Base-by-base conservation (phyloP, 1,284 basidiomycete species). In the Cutaneotrichosporon dermatis region DNA sequence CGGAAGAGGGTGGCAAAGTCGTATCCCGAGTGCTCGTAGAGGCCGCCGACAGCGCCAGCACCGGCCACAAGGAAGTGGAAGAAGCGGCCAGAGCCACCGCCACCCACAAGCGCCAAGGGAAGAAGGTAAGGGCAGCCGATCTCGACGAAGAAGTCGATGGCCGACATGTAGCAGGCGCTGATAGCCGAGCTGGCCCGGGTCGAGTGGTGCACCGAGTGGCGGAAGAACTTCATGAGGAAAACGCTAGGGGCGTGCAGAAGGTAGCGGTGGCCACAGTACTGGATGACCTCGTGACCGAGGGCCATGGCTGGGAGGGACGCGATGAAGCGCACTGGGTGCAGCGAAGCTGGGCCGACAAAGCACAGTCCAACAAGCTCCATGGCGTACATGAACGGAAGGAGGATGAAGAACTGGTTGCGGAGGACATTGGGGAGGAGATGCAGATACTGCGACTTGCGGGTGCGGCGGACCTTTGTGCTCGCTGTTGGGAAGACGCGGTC, bases 31-130 rank as follows among this genome's bases (percentile, higher is more conserved):
- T 49, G 46, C 34, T 49, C 46, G 46, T 49, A 49, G 2, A 49
- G 46, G 2, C 46, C 46, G 12, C 46, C 46, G 6, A 49, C 11
- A 33, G 46, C 46, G 13, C 46, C 46, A 12, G 46, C 33, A 7
- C 46, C 46, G 5, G 46, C 46, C 13, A 49, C 34, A 13, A 49
- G 46, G 46, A 49, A 49, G 46, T 49, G 46, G 46, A 49, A 49
- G 34, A 49, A 16, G 34, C 34, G 34, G 34, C 33, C 34, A 1
- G 34, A 35, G 13, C 46, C 46, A 9, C 46, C 46, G 46, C 46
- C 46, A 12, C 46, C 46, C 33, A 49, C 46, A 2, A 36, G 4
- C 0, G 46, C 34, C 1, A 49, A 33, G 13, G 46, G 46, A 13
- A 49, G 3, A 33, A 49, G 46, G 34, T 49, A 49, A 2, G 46